phyloP scores from a whole-genome alignment of 2,329 filamentous ascomycete species.

The Ophiosphaerella korrae region DNA sequence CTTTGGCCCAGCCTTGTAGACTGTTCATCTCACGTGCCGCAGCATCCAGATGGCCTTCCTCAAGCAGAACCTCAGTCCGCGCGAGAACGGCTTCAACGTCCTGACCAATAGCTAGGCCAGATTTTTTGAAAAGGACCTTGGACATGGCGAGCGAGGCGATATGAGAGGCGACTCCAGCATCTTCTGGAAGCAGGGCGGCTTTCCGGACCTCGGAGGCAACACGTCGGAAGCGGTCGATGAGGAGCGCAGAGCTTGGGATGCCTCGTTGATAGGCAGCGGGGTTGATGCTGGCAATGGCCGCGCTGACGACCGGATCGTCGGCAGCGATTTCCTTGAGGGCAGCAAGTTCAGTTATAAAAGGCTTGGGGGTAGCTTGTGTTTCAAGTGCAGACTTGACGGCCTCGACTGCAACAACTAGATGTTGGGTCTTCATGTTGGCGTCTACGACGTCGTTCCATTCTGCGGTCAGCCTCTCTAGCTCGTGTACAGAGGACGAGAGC shows the following conservation, averaged over 20 bases:
- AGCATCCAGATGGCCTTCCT: slow-evolving; percentile 89
- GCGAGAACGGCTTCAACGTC: slow-evolving; percentile 95
- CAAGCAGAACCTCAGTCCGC: slow-evolving; percentile 84
- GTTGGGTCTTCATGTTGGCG: slow-evolving; percentile 88
- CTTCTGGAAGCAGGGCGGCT: slow-evolving; percentile 86
- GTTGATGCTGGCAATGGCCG: slow-evolving; percentile 95
- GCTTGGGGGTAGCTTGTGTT: slow-evolving; percentile 73
- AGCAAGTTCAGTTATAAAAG: slow-evolving; percentile 90
- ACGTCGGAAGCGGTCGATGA: slow-evolving; percentile 94
- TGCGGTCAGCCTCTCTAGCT: slow-evolving; percentile 84
- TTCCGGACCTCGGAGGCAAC: slow-evolving; percentile 93
- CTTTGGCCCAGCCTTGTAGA: slow-evolving; percentile 92
- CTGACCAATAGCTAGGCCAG: slow-evolving; percentile 71
- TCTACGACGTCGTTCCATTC: slow-evolving; percentile 93
- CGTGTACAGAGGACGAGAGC: slow-evolving; percentile 75
- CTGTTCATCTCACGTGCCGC: slow-evolving; percentile 95
- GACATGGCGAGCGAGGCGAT: slow-evolving; percentile 87
- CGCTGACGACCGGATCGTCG: slow-evolving; percentile 84
- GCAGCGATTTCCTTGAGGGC: slow-evolving; percentile 90
- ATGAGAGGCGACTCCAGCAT: slow-evolving; percentile 93
- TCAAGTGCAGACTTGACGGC: slow-evolving; percentile 85
- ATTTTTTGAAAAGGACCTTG: slow-evolving; percentile 96
- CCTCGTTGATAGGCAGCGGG: slow-evolving; percentile 91
- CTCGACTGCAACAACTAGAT: slow-evolving; percentile 94
- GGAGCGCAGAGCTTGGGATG: slow-evolving; percentile 78